Evolutionary conservation across 2,329 filamentous ascomycete species (phyloP).

Genomic region (Claviceps africana): DNA sequence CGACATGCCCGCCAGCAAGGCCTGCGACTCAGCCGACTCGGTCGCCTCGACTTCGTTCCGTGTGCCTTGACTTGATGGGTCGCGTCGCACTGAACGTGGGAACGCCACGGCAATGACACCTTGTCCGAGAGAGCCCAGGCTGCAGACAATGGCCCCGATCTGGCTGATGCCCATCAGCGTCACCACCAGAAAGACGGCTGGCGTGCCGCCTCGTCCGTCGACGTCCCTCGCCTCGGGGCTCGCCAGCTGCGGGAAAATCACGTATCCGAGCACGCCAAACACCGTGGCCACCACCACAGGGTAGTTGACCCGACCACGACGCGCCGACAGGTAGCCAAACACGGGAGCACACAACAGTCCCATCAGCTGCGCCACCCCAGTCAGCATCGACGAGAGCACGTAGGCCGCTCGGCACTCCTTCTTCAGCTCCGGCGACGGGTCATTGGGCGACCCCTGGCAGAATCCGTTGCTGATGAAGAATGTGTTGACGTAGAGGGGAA

Average conservation of each 20-base stretch:
- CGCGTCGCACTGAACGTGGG: slow-evolving; percentile 12
- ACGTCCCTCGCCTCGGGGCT: slow-evolving; percentile 60
- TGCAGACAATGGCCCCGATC: slow-evolving; percentile 93
- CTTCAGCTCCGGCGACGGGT: slow-evolving; percentile 61
- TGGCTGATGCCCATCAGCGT: slow-evolving; percentile 79
- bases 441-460: slow-evolving; percentile 53
- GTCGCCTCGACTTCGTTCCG: slow-evolving; percentile 25
- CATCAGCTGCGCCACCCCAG: slow-evolving; percentile 75
- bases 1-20: slow-evolving; percentile 21
- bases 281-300: slow-evolving; percentile 60
- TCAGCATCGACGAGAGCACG: slow-evolving; percentile 71
- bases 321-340: slow-evolving; percentile 75
- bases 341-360: slow-evolving; percentile 73
- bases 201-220: slow-evolving; percentile 51
- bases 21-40: slow-evolving; percentile 23
- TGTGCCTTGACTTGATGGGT: slow-evolving; percentile 13
- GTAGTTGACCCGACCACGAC: slow-evolving; percentile 50
- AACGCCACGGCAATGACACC: slow-evolving; percentile 52
- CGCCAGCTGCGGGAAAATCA: slow-evolving; percentile 56
- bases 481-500: slow-evolving; percentile 83
- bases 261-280: slow-evolving; percentile 66
- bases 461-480: slow-evolving; percentile 74
- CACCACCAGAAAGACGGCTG: slow-evolving; percentile 60
- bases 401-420: slow-evolving; percentile 77
- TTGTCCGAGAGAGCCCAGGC: slow-evolving; percentile 71